Evolutionary conservation across 2,329 filamentous ascomycete genomes (phyloP), one percentile per base, ranked within the genome.

Genomic region (Uncinocarpus reesii): DNA sequence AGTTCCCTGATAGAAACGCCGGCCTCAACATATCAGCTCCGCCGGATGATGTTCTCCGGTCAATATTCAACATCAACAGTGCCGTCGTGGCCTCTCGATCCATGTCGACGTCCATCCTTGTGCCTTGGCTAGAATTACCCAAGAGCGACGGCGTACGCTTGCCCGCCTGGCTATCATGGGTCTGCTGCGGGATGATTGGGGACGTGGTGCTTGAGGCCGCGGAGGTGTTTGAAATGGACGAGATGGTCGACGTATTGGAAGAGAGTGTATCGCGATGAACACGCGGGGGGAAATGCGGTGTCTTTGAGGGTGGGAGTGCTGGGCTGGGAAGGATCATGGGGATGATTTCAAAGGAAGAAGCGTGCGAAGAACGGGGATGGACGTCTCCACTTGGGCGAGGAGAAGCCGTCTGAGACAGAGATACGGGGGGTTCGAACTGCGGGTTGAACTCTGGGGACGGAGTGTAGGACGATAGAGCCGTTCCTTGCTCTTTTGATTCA

Each of bases 81-180:
- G 88, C 89, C 10, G 86, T 83, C 6, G 87, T 92, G 1, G 87
- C 89, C 63, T 92, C 86, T 52, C 88, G 82, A 53, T 86, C 83
- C 31, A 84, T 71, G 48, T 76, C 72, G 5, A 72, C 70, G 5
- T 71, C 68, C 6, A 68, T 61, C 51, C 73, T 66, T 28, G 67
- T 65, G 36, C 56, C 58, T 50, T 60, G 21, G 63, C 53, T n/a
- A 2, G 23, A 16, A 56, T 55, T 13, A 56, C 41, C 26, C 13
- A 26, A 29, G 26, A 20, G 7, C 21, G n/a, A 10, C 21, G 18
- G 8, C 15, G 10, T 10, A 42, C 62, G 24, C 55, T 52, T 40
- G 51, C 49, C 7, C 23, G 3, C 32, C 50, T 11, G 11, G 51
- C 42, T 36, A 26, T 16, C 49, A 48, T 34, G 15, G 26, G 11